Evolutionary conservation across 129 eudicot genomes (phyloP), one percentile per base, ranked within the genome.

Genomic region (Dittrichia graveolens): DNA sequence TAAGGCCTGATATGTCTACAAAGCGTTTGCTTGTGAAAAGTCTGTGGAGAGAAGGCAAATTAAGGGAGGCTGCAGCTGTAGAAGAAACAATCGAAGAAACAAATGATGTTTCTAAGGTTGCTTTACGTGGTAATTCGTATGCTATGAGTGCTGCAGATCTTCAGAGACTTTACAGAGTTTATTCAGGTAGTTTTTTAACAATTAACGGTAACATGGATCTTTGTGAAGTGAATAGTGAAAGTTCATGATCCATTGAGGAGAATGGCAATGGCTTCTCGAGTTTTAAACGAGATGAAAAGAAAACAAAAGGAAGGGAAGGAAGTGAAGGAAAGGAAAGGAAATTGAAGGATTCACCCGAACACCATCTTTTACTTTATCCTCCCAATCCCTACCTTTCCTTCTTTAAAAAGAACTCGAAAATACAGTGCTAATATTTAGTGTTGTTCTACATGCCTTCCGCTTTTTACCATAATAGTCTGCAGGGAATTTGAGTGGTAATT

Each of bases 31-130:
- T 94, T 16, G 97, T 90, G 71, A 90, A 80, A 83, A 84, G 91
- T 75, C 74, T 94, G 24, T 89, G 96, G 96, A 82, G 84, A 72
- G 96, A 93, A 82, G 91, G 95, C 12, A 89, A 86, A 57, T 77
- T 90, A 10, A 83, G 88, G 81, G 97, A 94, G 75, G 96, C 97
- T 40, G 92, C 98, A 58, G 69, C 55, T 35, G 96, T 94, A 3
- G 98, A 94, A 84, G 97, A 90, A 75, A 77, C 62, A 15, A 74
- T 81, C 73, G 83, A 71, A 66, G 82, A 76, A 62, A 64, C 52
- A 7, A 76, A 65, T 73, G 67, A 72, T 69, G 78, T 3, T 31
- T 79, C 82, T 66, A 90, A 87, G 41, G 80, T 14, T 69, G 80
- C 78, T 14, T 81, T 78, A 79, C 79, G 84, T 34, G 87, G 96